Percentiles rank a stretch among this genome's conserved stretches.
phyloP scores from a whole-genome alignment of 2,329 filamentous ascomycete genomes.

The Phyllosticta citrichinensis region DNA sequence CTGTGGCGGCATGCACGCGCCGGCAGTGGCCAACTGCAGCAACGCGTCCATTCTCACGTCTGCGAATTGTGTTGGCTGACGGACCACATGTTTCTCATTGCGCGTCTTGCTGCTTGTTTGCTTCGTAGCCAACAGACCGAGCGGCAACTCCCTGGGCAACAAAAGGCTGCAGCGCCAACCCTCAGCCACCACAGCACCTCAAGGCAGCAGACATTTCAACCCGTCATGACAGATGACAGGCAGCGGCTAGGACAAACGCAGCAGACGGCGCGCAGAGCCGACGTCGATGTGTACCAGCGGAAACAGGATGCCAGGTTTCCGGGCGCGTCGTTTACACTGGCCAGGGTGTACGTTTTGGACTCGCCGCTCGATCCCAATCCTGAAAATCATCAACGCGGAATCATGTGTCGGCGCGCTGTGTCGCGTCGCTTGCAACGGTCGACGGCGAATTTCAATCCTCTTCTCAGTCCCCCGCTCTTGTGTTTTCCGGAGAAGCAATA shows the following conservation, averaged over 20 bases:
- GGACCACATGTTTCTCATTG: not conserved
- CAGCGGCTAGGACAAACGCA: not conserved
- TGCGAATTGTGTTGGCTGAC: not conserved
- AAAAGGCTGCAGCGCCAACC: not conserved
- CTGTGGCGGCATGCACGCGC: not conserved
- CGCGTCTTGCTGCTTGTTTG: not conserved
- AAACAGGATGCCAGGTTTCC: not conserved
- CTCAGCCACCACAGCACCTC: not conserved
- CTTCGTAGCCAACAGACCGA: not conserved
- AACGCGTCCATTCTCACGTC: not conserved
- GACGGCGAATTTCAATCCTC: too few species aligned
- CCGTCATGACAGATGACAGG: not conserved
- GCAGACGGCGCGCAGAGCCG: too few species aligned
- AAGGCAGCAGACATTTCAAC: not conserved
- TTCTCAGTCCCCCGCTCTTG: too few species aligned
- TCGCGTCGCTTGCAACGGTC: too few species aligned
- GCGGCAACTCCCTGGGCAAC: not conserved
- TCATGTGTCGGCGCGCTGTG: too few species aligned
- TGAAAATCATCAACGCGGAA: too few species aligned
- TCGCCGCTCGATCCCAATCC: too few species aligned
- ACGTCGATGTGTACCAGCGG: not conserved
- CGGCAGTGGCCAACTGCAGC: not conserved
- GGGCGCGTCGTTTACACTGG: not conserved
- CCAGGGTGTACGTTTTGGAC: too few species aligned
- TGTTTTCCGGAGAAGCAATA: too few species aligned